A percentile compares a stretch with the other conserved stretches of the same genome.
phyloP scores from a whole-genome alignment of 2,329 filamentous ascomycete genomes.

The Chrysoporthe austroafricana region DNA sequence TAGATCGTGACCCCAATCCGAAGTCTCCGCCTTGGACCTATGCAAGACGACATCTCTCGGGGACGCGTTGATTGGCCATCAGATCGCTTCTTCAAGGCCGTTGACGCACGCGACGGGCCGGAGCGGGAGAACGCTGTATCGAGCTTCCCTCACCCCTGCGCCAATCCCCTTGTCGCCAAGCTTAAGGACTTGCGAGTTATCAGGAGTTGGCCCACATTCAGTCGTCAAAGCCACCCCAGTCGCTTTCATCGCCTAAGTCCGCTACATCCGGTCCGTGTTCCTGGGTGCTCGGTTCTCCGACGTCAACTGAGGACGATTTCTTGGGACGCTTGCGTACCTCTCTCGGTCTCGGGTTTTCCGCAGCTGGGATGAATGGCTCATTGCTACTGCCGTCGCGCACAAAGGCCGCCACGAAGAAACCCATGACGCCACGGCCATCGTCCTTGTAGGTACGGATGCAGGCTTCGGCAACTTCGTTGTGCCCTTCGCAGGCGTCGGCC shows the following conservation, averaged over 20 bases:
- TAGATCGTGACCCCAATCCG: not conserved
- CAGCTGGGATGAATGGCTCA: not conserved
- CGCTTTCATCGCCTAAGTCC: constrained; percentile 18
- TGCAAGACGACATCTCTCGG: not conserved
- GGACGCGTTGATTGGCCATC: not conserved
- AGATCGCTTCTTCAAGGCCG: not conserved
- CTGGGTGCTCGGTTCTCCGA: constrained; percentile 12
- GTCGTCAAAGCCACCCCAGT: constrained; percentile 29
- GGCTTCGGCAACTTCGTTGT: constrained; percentile 65
- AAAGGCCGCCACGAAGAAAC: constrained; percentile 94
- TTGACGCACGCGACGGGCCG: not conserved
- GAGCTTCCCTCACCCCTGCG: not conserved
- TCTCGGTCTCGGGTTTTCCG: not conserved
- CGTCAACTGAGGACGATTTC: not conserved
- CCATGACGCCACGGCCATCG: constrained; percentile 84
- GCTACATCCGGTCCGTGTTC: not conserved
- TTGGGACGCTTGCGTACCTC: not conserved
- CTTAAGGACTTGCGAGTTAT: not conserved
- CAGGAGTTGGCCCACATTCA: constrained; percentile 8
- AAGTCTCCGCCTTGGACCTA: not conserved
- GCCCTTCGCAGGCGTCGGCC: constrained; percentile 50
- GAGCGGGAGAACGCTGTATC: not conserved
- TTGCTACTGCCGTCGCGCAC: constrained; percentile 54
- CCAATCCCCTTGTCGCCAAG: not conserved
- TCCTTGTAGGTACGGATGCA: constrained; percentile 84